phyloP scores from a whole-genome alignment of 495 filamentous ascomycete species.

The Penicillium macrosclerotiorum region DNA sequence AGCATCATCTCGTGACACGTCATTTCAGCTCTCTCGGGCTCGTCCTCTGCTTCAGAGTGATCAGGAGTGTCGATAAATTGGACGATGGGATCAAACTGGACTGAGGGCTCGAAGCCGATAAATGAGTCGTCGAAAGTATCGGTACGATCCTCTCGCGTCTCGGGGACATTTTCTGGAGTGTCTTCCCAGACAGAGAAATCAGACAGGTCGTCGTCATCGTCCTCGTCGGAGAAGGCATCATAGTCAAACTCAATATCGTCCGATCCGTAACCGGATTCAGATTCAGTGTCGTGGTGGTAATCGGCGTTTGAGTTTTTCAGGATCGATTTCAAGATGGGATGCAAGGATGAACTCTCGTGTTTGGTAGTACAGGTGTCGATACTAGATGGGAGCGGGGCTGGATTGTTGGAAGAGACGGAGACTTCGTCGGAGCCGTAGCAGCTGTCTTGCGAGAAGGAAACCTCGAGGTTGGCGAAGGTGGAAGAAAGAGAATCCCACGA shows the following conservation, averaged over 20 bases:
- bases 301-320: slow-evolving; percentile 36
- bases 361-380: slow-evolving; percentile 16
- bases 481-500: slow-evolving; percentile 48
- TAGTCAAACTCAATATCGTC: slow-evolving; percentile 37
- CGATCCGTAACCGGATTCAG: slow-evolving; percentile 45
- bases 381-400: slow-evolving; percentile 23
- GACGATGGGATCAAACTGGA: slow-evolving; percentile 39
- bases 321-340: slow-evolving; percentile 38
- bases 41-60: slow-evolving; percentile 26
- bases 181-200: slow-evolving; percentile 40
- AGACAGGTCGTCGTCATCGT: slow-evolving; percentile 34
- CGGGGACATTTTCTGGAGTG: slow-evolving; percentile 28
- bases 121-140: slow-evolving; percentile 43
- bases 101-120: slow-evolving; percentile 39
- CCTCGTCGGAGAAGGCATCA: slow-evolving; percentile 32
- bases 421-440: slow-evolving; percentile 48
- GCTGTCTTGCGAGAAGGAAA: slow-evolving; percentile 47
- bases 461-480: slow-evolving; percentile 36
- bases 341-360: slow-evolving; percentile 20
- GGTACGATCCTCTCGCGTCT: slow-evolving; percentile 32
- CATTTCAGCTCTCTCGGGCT: slow-evolving; percentile 24
- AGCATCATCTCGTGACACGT: slow-evolving; percentile 48
- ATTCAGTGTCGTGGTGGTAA: slow-evolving; percentile 30
- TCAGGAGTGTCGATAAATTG: slow-evolving; percentile 37
- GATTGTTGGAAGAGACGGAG: slow-evolving; percentile 35